Evolutionary conservation across 2,329 filamentous ascomycete species (phyloP).

Genomic region (Phyllosticta paracitricarpa): DNA sequence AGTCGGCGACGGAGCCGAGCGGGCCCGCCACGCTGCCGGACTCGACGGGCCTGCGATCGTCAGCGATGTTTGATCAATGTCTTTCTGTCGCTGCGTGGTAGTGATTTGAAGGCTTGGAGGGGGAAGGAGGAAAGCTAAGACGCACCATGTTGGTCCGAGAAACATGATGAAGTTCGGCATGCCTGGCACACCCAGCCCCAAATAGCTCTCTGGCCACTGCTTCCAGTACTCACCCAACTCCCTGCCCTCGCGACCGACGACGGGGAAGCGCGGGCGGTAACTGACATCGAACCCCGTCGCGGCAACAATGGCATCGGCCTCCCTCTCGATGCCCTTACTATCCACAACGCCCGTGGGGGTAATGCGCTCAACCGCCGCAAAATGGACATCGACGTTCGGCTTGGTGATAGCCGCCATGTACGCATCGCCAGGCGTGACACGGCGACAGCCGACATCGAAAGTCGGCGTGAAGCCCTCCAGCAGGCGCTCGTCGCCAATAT

Average conservation of each 20-base stretch:
- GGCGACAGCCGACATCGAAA: conserved; percentile 36
- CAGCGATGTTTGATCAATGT: neutral
- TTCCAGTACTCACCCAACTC: conserved; percentile 33
- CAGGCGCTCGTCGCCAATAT: conserved; percentile 42
- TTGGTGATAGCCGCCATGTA: conserved; percentile 43
- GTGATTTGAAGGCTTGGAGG: neutral
- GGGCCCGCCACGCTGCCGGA: conserved; percentile 38
- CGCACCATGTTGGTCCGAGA: conserved; percentile 28
- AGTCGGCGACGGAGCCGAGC: conserved; percentile 28
- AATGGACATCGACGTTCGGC: conserved; percentile 42
- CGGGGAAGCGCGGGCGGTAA: conserved; percentile 33
- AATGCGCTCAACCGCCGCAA: conserved; percentile 35
- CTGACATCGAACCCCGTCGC: conserved; percentile 38
- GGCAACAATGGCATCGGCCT: conserved; percentile 35
- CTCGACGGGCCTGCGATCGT: conserved; percentile 30
- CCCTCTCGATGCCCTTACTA: conserved; percentile 31
- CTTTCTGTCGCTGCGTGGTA: too few relatives aligned
- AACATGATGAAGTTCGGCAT: conserved; percentile 36
- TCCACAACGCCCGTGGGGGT: conserved; percentile 38
- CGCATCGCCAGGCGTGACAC: conserved; percentile 41
- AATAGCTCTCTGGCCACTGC: conserved; percentile 29
- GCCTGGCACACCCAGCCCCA: conserved; percentile 33
- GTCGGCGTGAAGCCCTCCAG: conserved; percentile 39
- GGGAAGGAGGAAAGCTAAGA: neutral
- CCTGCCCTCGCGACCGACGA: conserved; percentile 32